phyloP scores from a whole-genome alignment of 495 filamentous ascomycete species.

The Thermothielavioides terrestris region DNA sequence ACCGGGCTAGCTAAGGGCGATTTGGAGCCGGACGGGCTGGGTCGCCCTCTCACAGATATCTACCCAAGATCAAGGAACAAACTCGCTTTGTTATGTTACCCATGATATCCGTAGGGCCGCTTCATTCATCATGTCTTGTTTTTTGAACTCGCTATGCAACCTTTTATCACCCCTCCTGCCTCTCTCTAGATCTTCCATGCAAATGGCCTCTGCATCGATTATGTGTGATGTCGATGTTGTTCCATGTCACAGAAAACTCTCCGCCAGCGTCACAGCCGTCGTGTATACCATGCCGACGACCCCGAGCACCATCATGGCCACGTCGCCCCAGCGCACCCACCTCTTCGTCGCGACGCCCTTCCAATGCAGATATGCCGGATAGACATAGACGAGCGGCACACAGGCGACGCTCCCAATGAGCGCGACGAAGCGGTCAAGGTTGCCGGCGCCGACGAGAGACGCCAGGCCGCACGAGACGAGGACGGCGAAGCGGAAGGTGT shows the following conservation, averaged over 20 bases:
- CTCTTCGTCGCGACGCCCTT: constrained; percentile 45
- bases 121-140: too few relatives aligned
- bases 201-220: too few relatives aligned
- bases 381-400: constrained; percentile 90
- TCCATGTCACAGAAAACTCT: constrained; percentile 27
- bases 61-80: too few relatives aligned
- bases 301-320: constrained; percentile 48
- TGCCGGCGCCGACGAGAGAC: constrained; percentile 45
- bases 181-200: too few relatives aligned
- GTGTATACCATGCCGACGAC: constrained; percentile 55
- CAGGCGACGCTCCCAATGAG: constrained; percentile 56
- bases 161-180: too few relatives aligned
- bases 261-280: constrained; percentile 45
- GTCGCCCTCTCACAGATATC: too few relatives aligned
- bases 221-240: background rate
- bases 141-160: too few relatives aligned
- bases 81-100: too few relatives aligned
- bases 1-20: too few relatives aligned
- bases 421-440: constrained; percentile 57
- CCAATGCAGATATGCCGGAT: constrained; percentile 62
- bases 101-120: too few relatives aligned
- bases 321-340: constrained; percentile 42
- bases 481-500: constrained; percentile 43
- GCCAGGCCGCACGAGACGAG: constrained; percentile 44
- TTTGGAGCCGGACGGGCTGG: too few relatives aligned